Conservation (phyloP, 352 stramenopile species). For the Phytopythium aichiense region DNA sequence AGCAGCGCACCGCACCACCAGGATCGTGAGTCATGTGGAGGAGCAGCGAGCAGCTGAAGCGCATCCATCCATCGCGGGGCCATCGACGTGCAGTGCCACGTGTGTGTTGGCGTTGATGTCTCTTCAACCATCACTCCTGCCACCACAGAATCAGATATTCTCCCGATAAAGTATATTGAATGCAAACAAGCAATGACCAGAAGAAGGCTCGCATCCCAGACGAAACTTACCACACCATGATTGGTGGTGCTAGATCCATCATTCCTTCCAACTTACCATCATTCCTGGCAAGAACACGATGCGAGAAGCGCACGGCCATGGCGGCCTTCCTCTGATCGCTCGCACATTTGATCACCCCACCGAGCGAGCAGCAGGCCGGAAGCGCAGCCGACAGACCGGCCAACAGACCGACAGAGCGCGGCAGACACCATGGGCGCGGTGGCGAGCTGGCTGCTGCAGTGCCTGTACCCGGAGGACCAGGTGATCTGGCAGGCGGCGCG, state of each 20-base stretch:
- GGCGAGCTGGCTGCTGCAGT: slow-evolving; percentile 48
- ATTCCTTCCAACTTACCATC: not conserved
- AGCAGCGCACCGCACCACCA: not conserved
- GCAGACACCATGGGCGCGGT: slow-evolving; percentile 31
- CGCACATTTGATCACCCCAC: not conserved
- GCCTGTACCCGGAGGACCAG: slow-evolving; percentile 51
- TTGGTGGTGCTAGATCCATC: not conserved
- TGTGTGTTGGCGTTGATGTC: no score
- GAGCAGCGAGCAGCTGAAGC: not conserved
- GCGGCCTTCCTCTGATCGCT: not conserved
- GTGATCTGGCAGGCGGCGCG: slow-evolving; percentile 45
- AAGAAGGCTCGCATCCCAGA: not conserved
- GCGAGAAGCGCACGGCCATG: not conserved
- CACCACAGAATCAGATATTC: not conserved
- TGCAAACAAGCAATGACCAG: not conserved
- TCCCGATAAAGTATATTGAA: not conserved
- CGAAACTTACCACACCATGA: not conserved
- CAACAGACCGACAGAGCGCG: not conserved
- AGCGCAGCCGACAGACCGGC: no score
- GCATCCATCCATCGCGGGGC: not conserved
- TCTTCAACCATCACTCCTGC: no score
- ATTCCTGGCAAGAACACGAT: not conserved
- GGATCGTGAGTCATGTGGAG: not conserved
- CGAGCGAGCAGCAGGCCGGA: not conserved
- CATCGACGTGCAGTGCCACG: no score